A percentile compares a stretch with the other conserved stretches of the same genome.
Conservation (phyloP, 257 asterid species). For the Eustoma russellianum region DNA sequence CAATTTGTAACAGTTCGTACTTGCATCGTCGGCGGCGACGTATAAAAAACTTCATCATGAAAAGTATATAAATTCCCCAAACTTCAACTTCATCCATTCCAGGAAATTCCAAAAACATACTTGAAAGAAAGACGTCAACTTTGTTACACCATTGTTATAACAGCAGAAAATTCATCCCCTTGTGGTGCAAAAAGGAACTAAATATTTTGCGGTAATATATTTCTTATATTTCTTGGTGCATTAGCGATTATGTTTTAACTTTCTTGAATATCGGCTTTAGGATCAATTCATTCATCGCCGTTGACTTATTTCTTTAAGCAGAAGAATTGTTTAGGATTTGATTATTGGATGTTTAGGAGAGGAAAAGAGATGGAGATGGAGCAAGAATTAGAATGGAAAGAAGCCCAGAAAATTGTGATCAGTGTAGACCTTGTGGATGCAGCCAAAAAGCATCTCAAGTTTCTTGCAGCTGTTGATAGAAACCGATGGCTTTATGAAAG, state of each 20-base stretch:
- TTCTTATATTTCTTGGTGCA: neutral
- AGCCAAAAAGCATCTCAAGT: slow-evolving; percentile 62
- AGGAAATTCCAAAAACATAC: too few species aligned
- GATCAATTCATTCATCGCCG: neutral
- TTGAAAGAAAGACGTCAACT: too few species aligned
- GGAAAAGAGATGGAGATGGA: slow-evolving; percentile 49
- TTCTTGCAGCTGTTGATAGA: slow-evolving; percentile 76
- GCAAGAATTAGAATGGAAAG: slow-evolving; percentile 77
- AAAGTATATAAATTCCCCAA: too few species aligned
- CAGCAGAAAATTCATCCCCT: too few species aligned
- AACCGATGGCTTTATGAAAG: slow-evolving; percentile 81
- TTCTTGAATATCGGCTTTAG: too few species aligned
- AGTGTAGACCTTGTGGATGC: slow-evolving; percentile 71
- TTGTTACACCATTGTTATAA: too few species aligned
- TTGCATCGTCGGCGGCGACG: too few species aligned
- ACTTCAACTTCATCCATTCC: too few species aligned
- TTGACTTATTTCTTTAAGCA: neutral
- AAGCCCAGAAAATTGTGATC: slow-evolving; percentile 61
- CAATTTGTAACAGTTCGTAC: too few species aligned
- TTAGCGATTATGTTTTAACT: too few species aligned
- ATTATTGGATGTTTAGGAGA: neutral
- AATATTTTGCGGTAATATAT: slow-evolving; percentile 8
- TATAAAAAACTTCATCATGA: too few species aligned
- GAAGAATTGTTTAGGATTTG: neutral
- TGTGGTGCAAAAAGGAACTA: neutral